Percentiles rank a stretch among this genome's conserved stretches.
These are phyloP conservation scores for Ustilago curta DNA, from an alignment of 1,284 basidiomycete species.

Conservation along the genomic window DNA sequence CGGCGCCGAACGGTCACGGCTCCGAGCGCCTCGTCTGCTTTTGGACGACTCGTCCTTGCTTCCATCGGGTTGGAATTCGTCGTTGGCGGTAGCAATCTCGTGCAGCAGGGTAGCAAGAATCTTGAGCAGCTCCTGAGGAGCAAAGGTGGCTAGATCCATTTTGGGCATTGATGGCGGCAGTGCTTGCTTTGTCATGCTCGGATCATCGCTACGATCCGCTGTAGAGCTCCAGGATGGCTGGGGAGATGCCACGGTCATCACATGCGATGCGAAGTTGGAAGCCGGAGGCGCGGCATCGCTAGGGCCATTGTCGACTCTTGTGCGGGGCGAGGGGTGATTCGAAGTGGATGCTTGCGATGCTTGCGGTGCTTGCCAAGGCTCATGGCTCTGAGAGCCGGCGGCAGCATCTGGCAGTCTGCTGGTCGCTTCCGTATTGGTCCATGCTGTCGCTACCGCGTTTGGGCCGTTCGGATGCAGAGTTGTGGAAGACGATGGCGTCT, in stretches of 20 bases:
- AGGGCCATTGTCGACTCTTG: slow-evolving; percentile 14
- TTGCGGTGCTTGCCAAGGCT: neutral
- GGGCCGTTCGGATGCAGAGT: neutral
- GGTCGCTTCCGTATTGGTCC: neutral
- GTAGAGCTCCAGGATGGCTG: slow-evolving; percentile 10
- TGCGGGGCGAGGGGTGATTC: slow-evolving; percentile 21
- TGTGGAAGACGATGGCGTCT: slow-evolving; percentile 5
- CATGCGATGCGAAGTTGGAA: neutral
- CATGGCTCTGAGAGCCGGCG: slow-evolving; percentile 4
- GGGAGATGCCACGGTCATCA: slow-evolving; percentile 8
- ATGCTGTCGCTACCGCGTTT: neutral
- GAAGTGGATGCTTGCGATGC: slow-evolving; percentile 10
- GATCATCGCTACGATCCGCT: slow-evolving; percentile 14
- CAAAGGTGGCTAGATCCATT: slow-evolving; percentile 74
- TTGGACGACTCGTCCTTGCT: slow-evolving; percentile 36
- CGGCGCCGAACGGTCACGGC: slow-evolving; percentile 30
- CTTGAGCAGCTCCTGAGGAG: slow-evolving; percentile 78
- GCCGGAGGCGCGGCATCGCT: neutral
- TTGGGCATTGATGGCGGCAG: slow-evolving; percentile 61
- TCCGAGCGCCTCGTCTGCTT: slow-evolving; percentile 27
- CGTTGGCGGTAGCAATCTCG: slow-evolving; percentile 92
- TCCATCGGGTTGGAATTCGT: slow-evolving; percentile 71
- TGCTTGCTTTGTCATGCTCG: slow-evolving; percentile 10
- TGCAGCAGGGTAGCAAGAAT: slow-evolving; percentile 89
- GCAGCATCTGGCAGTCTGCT: slow-evolving; percentile 5